Evolutionary conservation across 2,329 filamentous ascomycete genomes (phyloP), one percentile per base, ranked within the genome.

Genomic region (Fusarium caatingaense): DNA sequence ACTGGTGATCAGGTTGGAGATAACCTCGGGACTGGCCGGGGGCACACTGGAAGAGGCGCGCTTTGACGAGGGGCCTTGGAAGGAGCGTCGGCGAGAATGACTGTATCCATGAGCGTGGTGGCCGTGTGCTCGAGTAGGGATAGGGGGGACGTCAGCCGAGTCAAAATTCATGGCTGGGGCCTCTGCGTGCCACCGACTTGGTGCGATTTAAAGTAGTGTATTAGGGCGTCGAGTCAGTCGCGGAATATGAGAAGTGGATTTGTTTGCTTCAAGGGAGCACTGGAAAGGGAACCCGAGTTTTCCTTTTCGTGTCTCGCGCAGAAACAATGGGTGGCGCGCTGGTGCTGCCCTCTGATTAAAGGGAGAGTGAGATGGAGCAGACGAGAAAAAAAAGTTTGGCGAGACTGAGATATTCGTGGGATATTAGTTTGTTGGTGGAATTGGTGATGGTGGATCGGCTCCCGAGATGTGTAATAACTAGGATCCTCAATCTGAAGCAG

Each of bases 1-100:
- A 56, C 86, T 93, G 69, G 90, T 93, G 80, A 92, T 94, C 56
- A 89, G 83, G 57, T 85, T 87, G 27, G 88, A 89, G 61, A 91
- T 93, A 77, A 94, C 87, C 76, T 92, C 90, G 61, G 91, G 91
- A 50, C 88, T 88, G 16, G 87, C 84, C 42, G 85, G 83, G 27
- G 81, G 76, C 46, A 82, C 66, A 60, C 57, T 72, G 15, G 66
- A 74, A 11, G 64, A 74, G 45, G 64, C 63, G 45, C 71, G 72
- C 55, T 57, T 62, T 66, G 48, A 45, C 16, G 62, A 56, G 41
- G 54, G 60, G 51, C 55, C 68, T 34, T 69, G 74, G 7, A 71
- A 57, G 28, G 72, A 60, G 15, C 60, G 66, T 51, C 60, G 65
- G 51, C 64, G 47, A 46, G 64, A 56, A 50, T 71, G 49, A 28